Percentiles rank a stretch among this genome's conserved stretches.
These are phyloP conservation scores for Cyphellophora europaea DNA, from an alignment of 2,329 filamentous ascomycete species.

Conservation along the genomic window DNA sequence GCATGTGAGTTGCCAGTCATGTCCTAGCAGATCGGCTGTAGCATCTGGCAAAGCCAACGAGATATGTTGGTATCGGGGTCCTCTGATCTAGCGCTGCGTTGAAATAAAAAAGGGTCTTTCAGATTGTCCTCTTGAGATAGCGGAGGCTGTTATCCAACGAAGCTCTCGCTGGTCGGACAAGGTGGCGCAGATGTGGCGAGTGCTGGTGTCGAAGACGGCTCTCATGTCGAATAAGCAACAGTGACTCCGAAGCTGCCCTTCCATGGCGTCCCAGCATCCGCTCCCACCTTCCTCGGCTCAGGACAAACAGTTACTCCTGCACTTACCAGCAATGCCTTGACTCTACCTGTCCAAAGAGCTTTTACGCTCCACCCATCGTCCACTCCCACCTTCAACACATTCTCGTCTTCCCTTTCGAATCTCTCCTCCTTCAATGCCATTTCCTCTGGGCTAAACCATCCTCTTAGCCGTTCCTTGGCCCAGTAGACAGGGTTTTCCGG, in stretches of 20 bases:
- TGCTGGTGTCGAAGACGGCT: no score
- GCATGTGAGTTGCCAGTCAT: no score
- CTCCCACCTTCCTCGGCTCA: not conserved
- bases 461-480: slow-evolving; percentile 32
- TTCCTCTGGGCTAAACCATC: slow-evolving; percentile 23
- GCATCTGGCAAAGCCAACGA: no score
- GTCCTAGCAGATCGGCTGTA: no score
- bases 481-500: slow-evolving; percentile 33
- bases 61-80: no score
- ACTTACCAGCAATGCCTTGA: slow-evolving; percentile 88
- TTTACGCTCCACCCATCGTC: slow-evolving; percentile 83
- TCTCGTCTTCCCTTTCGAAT: slow-evolving; percentile 60
- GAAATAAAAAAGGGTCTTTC: no score
- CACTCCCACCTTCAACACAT: slow-evolving; percentile 80
- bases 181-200: no score
- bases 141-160: no score
- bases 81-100: no score
- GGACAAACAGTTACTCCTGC: slow-evolving; percentile 75
- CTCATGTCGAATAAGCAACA: slow-evolving; percentile 18
- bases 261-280: slow-evolving; percentile 11
- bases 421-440: slow-evolving; percentile 38
- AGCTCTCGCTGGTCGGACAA: no score
- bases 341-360: slow-evolving; percentile 81
- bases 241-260: slow-evolving; percentile 17
- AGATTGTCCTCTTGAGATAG: no score